A percentile compares a stretch with the other conserved stretches of the same genome.
These are phyloP conservation scores for Verticillium zaregamsianum DNA, from an alignment of 2,329 filamentous ascomycete species.

Conservation along the genomic window DNA sequence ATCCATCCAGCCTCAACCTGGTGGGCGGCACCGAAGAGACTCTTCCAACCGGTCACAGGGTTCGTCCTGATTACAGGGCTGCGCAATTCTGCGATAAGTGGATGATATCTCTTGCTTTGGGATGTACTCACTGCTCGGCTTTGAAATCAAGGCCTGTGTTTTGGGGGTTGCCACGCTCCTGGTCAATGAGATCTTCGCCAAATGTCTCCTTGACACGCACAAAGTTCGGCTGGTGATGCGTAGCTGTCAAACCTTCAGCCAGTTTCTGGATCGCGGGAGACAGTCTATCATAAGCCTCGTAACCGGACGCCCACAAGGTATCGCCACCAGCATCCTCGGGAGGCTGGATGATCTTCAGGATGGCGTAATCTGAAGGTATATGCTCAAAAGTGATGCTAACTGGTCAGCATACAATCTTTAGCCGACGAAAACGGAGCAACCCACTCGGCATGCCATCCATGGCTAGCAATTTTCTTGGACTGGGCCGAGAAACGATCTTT, in stretches of 20 bases:
- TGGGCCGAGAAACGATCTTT: conserved; percentile 21
- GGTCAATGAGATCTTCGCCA: conserved; percentile 27
- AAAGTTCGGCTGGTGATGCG: conserved; percentile 25
- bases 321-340: conserved; percentile 38
- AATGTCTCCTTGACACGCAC: conserved; percentile 26
- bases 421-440: conserved; percentile 1
- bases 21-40: conserved; percentile 46
- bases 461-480: conserved; percentile 24
- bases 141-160: conserved; percentile 1
- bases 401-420: no score
- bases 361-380: conserved; percentile 41
- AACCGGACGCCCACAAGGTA: conserved; percentile 36
- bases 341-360: conserved; percentile 36
- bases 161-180: conserved; percentile 6
- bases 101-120: not conserved
- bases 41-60: conserved; percentile 55
- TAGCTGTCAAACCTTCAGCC: conserved; percentile 41
- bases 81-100: no score
- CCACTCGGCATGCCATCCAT: conserved; percentile 42
- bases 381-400: conserved; percentile 38
- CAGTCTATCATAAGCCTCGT: conserved; percentile 45
- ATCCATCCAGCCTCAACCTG: conserved; percentile 39
- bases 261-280: conserved; percentile 41
- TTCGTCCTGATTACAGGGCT: conserved; percentile 51
- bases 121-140: not conserved